These are phyloP conservation scores for Podospora pseudoanserina DNA, from an alignment of 495 filamentous ascomycete genomes.

Conservation along the genomic window DNA sequence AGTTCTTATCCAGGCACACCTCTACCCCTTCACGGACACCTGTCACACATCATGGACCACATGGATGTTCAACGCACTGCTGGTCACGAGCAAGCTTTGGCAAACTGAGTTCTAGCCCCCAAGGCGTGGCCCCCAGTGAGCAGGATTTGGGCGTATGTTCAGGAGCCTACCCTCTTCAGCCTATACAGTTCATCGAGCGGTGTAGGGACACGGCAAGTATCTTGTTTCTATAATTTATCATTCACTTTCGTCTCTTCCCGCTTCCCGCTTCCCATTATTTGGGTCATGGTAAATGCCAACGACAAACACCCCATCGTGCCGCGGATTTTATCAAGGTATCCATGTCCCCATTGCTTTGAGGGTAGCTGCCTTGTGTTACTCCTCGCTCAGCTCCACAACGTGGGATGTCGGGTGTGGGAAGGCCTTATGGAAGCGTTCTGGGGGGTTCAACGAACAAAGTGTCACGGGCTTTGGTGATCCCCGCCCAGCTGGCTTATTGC, in stretches of 20 bases:
- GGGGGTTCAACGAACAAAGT: background rate
- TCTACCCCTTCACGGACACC: background rate
- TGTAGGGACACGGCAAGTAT: background rate
- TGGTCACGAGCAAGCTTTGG: background rate
- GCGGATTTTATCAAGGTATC: slow-evolving; percentile 12
- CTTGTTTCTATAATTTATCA: background rate
- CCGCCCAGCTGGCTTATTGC: background rate
- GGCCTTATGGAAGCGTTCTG: background rate
- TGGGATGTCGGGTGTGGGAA: slow-evolving; percentile 12
- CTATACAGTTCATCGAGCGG: background rate
- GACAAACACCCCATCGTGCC: slow-evolving; percentile 5
- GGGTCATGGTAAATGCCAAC: slow-evolving; percentile 5
- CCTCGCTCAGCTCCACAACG: slow-evolving; percentile 12
- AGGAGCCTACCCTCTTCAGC: background rate
- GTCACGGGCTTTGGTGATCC: background rate
- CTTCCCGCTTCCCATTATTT: background rate
- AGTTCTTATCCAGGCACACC: background rate
- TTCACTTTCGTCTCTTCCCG: slow-evolving; percentile 6
- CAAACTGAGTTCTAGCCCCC: background rate
- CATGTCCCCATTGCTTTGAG: slow-evolving; percentile 2
- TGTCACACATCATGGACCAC: background rate
- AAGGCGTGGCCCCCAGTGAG: background rate
- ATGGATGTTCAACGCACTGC: background rate
- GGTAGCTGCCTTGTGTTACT: slow-evolving; percentile 20
- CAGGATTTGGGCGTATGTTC: background rate